Evolutionary conservation across 441 rosid species (phyloP).

Genomic region (Erodium moschatum): DNA sequence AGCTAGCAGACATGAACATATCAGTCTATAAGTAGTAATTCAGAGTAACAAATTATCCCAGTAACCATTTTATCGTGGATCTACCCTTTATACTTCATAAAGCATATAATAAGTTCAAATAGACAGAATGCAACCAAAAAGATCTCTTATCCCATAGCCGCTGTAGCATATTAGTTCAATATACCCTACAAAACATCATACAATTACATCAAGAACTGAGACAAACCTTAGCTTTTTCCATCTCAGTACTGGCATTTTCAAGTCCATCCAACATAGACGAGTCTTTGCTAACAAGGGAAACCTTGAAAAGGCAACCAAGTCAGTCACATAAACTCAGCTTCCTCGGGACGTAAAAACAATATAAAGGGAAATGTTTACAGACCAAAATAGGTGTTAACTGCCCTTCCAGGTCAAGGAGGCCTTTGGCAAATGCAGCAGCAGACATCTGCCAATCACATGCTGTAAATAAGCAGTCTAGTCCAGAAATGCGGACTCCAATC

Average conservation of each 20-base stretch:
- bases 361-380: slow-evolving; percentile 22
- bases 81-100: no score
- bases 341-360: slow-evolving; percentile 20
- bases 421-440: slow-evolving; percentile 99
- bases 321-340: slow-evolving; percentile 19
- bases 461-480: slow-evolving; percentile 15
- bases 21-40: background rate
- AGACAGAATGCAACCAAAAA: background rate
- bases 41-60: background rate
- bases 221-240: slow-evolving; percentile 96
- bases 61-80: background rate
- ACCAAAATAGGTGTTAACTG: slow-evolving; percentile 98
- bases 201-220: slow-evolving; percentile 16
- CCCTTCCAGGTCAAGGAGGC: slow-evolving; percentile 99
- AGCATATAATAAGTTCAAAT: background rate
- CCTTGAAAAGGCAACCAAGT: slow-evolving; percentile 41
- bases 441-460: slow-evolving; percentile 67
- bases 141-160: background rate
- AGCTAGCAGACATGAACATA: background rate
- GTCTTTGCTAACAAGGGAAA: slow-evolving; percentile 99
- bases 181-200: background rate
- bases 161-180: background rate
- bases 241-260: slow-evolving; percentile 89
- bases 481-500: background rate
- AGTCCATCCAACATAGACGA: slow-evolving; percentile 99